These are phyloP conservation scores for Geotrichum reessii DNA, from an alignment of 1,139 yeast genomes.

Conservation along the genomic window DNA sequence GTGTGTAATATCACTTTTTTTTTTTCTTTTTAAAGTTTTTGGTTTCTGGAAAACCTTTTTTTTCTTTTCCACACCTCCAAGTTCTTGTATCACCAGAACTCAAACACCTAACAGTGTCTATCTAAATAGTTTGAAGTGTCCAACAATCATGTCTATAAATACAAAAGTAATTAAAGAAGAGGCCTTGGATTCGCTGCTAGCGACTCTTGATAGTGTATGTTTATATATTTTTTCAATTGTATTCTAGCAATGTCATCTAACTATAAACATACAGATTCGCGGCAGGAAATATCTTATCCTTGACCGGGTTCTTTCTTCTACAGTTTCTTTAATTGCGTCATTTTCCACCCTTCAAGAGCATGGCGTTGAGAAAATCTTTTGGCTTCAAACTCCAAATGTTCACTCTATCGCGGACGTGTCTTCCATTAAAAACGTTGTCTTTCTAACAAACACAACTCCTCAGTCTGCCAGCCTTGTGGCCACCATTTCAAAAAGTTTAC, in stretches of 20 bases:
- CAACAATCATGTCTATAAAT: constrained; percentile 21
- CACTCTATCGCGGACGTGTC: constrained; percentile 17
- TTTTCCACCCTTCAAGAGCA: constrained; percentile 50
- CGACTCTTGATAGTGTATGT: constrained; percentile 32
- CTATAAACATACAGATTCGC: constrained; percentile 21
- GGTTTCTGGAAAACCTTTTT: neutral
- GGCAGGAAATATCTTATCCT: constrained; percentile 45
- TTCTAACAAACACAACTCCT: constrained; percentile 20
- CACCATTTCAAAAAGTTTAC: constrained; percentile 26
- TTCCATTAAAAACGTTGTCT: constrained; percentile 14
- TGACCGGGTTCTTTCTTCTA: constrained; percentile 50
- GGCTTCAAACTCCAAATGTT: constrained; percentile 42
- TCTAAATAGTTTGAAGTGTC: neutral
- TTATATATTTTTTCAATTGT: neutral
- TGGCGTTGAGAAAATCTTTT: constrained; percentile 55
- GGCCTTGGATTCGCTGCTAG: constrained; percentile 30
- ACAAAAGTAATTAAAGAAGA: constrained; percentile 28
- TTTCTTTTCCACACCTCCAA: neutral
- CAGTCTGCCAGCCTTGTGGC: constrained; percentile 27
- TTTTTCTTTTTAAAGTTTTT: neutral
- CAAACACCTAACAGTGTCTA: too few species aligned
- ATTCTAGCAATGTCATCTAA: neutral
- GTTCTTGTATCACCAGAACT: neutral
- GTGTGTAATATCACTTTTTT: neutral
- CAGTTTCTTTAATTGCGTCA: constrained; percentile 56